phyloP scores from a whole-genome alignment of 768 basidiomycete species.

The Phlebiopsis gigantea region DNA sequence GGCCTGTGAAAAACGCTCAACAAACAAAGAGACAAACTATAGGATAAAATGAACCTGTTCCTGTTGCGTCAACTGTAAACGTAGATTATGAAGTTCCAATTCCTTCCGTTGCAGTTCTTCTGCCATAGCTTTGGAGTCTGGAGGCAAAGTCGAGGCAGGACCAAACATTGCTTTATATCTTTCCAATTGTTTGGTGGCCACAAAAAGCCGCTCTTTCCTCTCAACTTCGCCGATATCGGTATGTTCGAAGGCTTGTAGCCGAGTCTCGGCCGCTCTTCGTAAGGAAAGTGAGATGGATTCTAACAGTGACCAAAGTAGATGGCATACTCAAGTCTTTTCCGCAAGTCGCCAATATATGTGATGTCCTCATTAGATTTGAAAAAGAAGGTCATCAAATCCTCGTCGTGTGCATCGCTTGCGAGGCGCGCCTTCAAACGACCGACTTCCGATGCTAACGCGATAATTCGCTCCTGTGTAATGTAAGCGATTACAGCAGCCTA shows the following conservation, averaged over 20 bases:
- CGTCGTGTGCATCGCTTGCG: conserved; percentile 67
- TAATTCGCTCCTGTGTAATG: conserved; percentile 59
- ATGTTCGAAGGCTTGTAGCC: conserved; percentile 46
- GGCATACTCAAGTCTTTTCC: conserved; percentile 51
- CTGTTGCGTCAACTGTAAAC: conserved; percentile 59
- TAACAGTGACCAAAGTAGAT: background rate
- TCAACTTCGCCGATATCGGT: conserved; percentile 41
- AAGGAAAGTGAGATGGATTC: background rate
- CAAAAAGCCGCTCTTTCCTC: conserved; percentile 42
- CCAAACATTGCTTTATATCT: conserved; percentile 66
- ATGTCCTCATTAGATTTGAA: conserved; percentile 47
- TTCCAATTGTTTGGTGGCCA: conserved; percentile 42
- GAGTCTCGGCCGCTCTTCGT: conserved; percentile 48
- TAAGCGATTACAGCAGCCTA: background rate
- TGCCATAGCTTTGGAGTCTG: conserved; percentile 47
- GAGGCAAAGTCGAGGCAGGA: conserved; percentile 32
- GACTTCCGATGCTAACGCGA: conserved; percentile 65
- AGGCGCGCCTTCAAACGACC: conserved; percentile 66
- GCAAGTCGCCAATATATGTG: conserved; percentile 48
- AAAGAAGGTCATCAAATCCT: conserved; percentile 71
- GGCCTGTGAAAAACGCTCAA: conserved; percentile 35
- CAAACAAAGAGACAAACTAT: background rate
- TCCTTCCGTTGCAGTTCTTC: conserved; percentile 62
- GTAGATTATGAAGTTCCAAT: conserved; percentile 55
- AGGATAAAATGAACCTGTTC: conserved; percentile 41